phyloP scores from a whole-genome alignment of 2,329 filamentous ascomycete genomes.

The Microdochium paspali region DNA sequence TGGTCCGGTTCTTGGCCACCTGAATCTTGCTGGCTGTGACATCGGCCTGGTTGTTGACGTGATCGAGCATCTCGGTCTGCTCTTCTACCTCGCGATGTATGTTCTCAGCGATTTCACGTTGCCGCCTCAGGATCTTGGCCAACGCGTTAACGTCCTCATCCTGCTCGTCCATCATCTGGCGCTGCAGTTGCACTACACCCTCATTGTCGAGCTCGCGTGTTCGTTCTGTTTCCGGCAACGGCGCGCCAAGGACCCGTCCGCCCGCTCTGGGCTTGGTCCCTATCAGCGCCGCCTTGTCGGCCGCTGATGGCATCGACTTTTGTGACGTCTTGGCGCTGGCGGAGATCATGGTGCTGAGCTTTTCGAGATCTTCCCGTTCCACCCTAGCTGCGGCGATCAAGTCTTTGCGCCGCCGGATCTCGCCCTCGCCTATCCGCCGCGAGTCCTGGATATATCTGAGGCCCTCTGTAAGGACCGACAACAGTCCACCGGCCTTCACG shows the following conservation, averaged over 20 bases:
- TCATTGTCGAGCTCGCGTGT: conserved; percentile 70
- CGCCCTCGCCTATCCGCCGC: conserved; percentile 59
- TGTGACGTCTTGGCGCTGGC: conserved; percentile 29
- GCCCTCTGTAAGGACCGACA: conserved; percentile 57
- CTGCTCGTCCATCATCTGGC: conserved; percentile 65
- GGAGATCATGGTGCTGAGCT: conserved; percentile 49
- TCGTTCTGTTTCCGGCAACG: conserved; percentile 63
- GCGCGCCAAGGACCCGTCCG: conserved; percentile 63
- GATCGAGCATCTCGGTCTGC: conserved; percentile 61
- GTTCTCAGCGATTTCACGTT: conserved; percentile 68
- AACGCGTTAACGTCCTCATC: conserved; percentile 64
- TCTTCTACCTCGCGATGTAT: conserved; percentile 66
- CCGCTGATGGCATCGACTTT: conserved; percentile 35
- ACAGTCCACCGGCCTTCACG: conserved; percentile 55
- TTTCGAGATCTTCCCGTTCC: conserved; percentile 68
- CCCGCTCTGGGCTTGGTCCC: conserved; percentile 26
- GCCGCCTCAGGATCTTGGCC: conserved; percentile 57
- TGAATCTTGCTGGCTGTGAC: conserved; percentile 59
- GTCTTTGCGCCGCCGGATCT: conserved; percentile 62
- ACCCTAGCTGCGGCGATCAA: conserved; percentile 59
- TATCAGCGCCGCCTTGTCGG: conserved; percentile 42
- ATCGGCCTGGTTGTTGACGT: conserved; percentile 57
- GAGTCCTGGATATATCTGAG: conserved; percentile 46
- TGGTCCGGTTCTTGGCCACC: conserved; percentile 64
- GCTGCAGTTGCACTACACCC: conserved; percentile 65